Evolutionary conservation across 139 green algal species (phyloP), one percentile per base, ranked within the genome.

Genomic region (Gonium pectorale): DNA sequence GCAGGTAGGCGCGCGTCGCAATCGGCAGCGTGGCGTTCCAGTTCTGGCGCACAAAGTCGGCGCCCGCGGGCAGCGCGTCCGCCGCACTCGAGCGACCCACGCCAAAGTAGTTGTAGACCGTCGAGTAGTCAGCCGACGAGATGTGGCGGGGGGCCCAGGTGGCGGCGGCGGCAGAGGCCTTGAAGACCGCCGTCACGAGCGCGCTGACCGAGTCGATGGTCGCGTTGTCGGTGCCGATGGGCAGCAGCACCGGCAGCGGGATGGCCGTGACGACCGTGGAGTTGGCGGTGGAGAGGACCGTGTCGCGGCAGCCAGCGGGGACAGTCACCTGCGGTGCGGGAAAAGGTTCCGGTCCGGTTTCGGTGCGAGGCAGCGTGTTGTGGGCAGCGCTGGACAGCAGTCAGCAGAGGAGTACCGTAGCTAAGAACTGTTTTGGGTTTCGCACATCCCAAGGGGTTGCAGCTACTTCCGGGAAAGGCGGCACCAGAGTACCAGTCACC

Each of bases 41-140:
- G 74, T 43, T 59, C 38, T 81, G 74, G 17, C 74, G 74, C 26
- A 81, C 74, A 40, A 81, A 81, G 75, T 82, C 75, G 0, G 75
- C 9, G n/a, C 41, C 60, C 17, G 26, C 40, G 1, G 75, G 75
- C 40, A 71, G 38, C 15, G 40, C 75, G 33, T 71, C 75, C 0
- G 21, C 31, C 1, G 56, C 40, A 5, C 60, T 59, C 19, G 54
- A 3, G 26, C 6, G 5, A 0, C 75, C 75, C 0, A 82, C 19
- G 17, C 59, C 59, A 62, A 82, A 71, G 17, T 41, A 71, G 59
- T 17, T 24, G 29, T 72, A 82, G 9, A 62, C 59, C 0, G 7
- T 29, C 7, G 41, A 27, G 41, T 46, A 82, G 60, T 82, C 75
- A 19, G 56, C 40, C 8, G 75, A 40, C 5, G 26, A 8, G 75